Percentiles rank a stretch among this genome's conserved stretches.
These are phyloP conservation scores for Bipolaris victoriae DNA, from an alignment of 2,329 filamentous ascomycete genomes.

Conservation along the genomic window DNA sequence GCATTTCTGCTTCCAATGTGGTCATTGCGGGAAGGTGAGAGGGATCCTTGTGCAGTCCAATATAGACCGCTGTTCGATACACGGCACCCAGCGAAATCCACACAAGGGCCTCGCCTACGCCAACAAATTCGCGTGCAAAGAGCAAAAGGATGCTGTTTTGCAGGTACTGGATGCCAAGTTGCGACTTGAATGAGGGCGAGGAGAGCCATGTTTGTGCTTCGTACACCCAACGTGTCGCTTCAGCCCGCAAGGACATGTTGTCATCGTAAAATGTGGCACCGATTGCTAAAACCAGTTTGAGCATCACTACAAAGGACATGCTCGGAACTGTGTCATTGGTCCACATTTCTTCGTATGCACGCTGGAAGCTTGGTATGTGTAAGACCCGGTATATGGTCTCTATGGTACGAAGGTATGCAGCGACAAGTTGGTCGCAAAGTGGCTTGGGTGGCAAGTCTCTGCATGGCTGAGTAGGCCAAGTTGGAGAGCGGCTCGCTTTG, in stretches of 20 bases:
- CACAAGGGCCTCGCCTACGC: constrained; percentile 44
- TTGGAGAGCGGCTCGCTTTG: constrained; percentile 57
- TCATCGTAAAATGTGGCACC: constrained; percentile 61
- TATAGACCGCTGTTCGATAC: constrained; percentile 48
- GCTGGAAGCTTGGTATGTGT: constrained; percentile 59
- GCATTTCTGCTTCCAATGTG: constrained; percentile 36
- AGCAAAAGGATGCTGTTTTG: constrained; percentile 54
- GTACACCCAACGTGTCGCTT: constrained; percentile 63
- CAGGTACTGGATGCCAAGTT: constrained; percentile 58
- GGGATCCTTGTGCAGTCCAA: constrained; percentile 53
- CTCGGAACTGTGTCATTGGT: constrained; percentile 35
- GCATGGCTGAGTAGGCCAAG: constrained; percentile 55
- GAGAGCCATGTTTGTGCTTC: constrained; percentile 63
- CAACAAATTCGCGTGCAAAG: constrained; percentile 45
- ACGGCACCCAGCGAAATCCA: constrained; percentile 50
- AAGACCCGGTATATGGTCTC: constrained; percentile 59
- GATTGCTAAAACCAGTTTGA: constrained; percentile 65
- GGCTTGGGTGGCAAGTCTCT: constrained; percentile 56
- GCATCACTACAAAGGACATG: constrained; percentile 59
- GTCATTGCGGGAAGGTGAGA: constrained; percentile 34
- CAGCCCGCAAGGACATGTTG: constrained; percentile 56
- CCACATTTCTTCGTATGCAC: constrained; percentile 61
- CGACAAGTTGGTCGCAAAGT: constrained; percentile 56
- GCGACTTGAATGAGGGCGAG: constrained; percentile 60
- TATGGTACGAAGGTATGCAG: constrained; percentile 57